Percentiles rank a stretch among this genome's conserved stretches.
These are phyloP conservation scores for Amaranthus tricolor DNA, from an alignment of 179 eudicot genomes.

Conservation along the genomic window DNA sequence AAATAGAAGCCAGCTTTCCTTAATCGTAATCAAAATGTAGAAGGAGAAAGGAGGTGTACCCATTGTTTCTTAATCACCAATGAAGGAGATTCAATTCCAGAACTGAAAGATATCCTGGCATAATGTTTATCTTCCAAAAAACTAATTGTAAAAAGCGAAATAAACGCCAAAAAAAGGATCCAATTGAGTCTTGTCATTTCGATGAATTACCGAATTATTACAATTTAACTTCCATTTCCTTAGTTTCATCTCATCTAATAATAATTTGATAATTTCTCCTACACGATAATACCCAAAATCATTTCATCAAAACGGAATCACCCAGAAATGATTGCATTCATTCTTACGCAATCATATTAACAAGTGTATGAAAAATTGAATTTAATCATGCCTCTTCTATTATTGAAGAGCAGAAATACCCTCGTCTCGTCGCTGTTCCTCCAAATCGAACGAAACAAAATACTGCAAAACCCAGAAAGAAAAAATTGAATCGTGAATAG, in stretches of 20 bases:
- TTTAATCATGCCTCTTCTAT: not conserved
- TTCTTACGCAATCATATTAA: not conserved
- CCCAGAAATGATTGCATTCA: not conserved
- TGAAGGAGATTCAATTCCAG: conserved; percentile 25
- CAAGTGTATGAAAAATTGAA: not conserved
- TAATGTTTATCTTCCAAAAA: conserved; percentile 35
- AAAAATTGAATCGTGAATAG: too few relatives aligned
- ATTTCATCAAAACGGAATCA: too few relatives aligned
- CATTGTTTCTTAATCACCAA: conserved; percentile 28
- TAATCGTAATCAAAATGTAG: not conserved
- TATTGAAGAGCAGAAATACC: not conserved
- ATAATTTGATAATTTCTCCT: not conserved
- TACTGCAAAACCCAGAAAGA: too few relatives aligned
- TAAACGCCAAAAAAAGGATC: conserved; percentile 26
- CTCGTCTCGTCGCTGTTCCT: conserved; percentile 16
- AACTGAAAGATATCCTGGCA: conserved; percentile 13
- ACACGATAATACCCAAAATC: not conserved
- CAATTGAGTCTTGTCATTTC: conserved; percentile 35
- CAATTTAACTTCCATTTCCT: conserved; percentile 26
- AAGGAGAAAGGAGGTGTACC: conserved; percentile 30
- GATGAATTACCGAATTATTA: conserved; percentile 33
- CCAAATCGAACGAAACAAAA: not conserved
- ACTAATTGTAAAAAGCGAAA: conserved; percentile 34
- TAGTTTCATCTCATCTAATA: conserved; percentile 48
- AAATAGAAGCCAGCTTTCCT: not conserved